Evolutionary conservation across 768 basidiomycete genomes (phyloP).

Genomic region (Myochromella boudieri): DNA sequence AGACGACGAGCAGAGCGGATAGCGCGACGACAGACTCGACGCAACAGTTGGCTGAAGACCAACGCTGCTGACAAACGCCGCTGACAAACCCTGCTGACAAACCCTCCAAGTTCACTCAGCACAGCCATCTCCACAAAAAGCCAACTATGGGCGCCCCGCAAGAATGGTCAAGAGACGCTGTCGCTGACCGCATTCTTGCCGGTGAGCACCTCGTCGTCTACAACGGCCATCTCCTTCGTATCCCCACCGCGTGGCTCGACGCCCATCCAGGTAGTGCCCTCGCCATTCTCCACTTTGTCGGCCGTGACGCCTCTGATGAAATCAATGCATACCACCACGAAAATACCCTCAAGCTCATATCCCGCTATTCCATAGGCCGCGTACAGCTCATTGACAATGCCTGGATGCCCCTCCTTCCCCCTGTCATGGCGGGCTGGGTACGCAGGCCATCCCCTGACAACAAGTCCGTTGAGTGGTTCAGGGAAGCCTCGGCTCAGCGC

Average conservation of each 20-base stretch:
- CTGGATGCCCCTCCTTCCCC: constrained; percentile 84
- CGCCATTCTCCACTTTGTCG: constrained; percentile 91
- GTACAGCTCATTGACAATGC: constrained; percentile 57
- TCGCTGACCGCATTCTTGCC: constrained; percentile 69
- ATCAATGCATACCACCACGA: constrained; percentile 87
- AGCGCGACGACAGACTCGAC: background rate
- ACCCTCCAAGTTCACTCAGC: constrained; percentile 4
- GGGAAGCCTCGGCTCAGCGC: constrained; percentile 53
- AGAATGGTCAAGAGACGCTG: constrained; percentile 41
- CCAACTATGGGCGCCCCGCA: constrained; percentile 25
- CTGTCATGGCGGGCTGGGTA: constrained; percentile 84
- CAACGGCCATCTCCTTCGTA: constrained; percentile 57
- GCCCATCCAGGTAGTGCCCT: constrained; percentile 89
- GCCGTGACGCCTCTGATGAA: constrained; percentile 93
- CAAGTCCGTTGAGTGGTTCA: constrained; percentile 51
- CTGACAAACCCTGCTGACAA: too few relatives aligned
- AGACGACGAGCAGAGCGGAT: background rate
- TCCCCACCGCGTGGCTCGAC: constrained; percentile 76
- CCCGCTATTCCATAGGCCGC: constrained; percentile 66
- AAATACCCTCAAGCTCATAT: constrained; percentile 52
- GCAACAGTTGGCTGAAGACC: too few relatives aligned
- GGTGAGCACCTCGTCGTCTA: constrained; percentile 81
- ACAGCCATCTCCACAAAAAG: background rate
- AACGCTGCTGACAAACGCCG: too few relatives aligned
- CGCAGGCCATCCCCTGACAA: constrained; percentile 39